Percentiles rank a stretch among this genome's conserved stretches.
Conservation (phyloP, 2,329 filamentous ascomycete genomes). For the Mollisia scopiformis region DNA sequence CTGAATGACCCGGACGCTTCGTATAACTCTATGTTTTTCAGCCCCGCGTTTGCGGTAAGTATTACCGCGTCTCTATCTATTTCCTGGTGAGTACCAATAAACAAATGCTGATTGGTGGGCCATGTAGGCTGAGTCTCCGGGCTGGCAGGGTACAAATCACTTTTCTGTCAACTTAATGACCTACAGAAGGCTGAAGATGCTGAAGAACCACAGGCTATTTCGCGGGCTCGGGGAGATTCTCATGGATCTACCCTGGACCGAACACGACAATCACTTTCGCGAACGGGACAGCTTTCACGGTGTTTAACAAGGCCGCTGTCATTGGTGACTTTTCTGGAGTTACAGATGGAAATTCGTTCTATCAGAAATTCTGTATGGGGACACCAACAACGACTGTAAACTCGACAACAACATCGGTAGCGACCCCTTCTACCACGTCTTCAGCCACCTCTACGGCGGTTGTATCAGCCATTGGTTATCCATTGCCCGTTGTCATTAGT, state of each 20-base stretch:
- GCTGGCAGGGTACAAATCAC: conserved; percentile 13
- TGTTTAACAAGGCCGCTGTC: conserved; percentile 37
- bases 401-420: not conserved
- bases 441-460: not conserved
- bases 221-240: not conserved
- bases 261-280: conserved; percentile 40
- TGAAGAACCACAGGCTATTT: not conserved
- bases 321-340: conserved; percentile 34
- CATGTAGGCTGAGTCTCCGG: conserved; percentile 21
- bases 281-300: conserved; percentile 38
- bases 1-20: conserved; percentile 2
- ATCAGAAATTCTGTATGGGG: not conserved
- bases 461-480: not conserved
- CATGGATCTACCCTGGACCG: conserved; percentile 40
- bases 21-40: conserved; percentile 4
- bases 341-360: conserved; percentile 15
- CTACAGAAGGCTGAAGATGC: too few species aligned
- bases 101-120: conserved; percentile 30
- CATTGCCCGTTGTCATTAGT: not conserved
- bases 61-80: not conserved
- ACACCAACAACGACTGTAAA: not conserved
- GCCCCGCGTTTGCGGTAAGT: conserved; percentile 35
- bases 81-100: not conserved
- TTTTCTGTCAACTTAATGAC: too few species aligned
- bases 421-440: not conserved